phyloP scores from a whole-genome alignment of 768 basidiomycete genomes.

The Termitomyces sp. region DNA sequence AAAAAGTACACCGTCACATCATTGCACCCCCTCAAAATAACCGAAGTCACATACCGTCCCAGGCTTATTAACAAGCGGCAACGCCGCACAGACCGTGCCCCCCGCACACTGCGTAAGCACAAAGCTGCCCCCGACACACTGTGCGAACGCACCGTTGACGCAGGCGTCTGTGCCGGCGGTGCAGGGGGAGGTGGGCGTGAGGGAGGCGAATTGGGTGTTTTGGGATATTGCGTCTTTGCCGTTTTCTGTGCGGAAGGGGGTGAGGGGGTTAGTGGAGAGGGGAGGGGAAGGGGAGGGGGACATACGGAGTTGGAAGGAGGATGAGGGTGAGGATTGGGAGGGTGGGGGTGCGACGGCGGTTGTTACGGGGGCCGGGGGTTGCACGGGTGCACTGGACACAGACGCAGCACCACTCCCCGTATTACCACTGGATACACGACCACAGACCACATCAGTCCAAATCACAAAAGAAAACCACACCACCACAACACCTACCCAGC shows the following conservation, averaged over 20 bases:
- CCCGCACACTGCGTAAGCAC: conserved; percentile 23
- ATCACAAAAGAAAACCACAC: too few species aligned
- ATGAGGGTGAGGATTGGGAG: too few species aligned
- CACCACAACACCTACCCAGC: conserved; percentile 14
- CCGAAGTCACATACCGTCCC: conserved; percentile 22
- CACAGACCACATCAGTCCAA: too few species aligned
- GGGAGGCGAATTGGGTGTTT: conserved; percentile 22
- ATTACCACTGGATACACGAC: too few species aligned
- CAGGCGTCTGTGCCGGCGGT: conserved; percentile 18
- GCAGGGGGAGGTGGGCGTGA: conserved; percentile 22
- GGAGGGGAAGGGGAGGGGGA: too few species aligned
- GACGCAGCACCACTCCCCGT: too few species aligned
- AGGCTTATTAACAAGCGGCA: conserved; percentile 25
- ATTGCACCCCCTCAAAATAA: not conserved
- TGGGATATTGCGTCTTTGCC: conserved; percentile 17
- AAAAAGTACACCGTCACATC: not conserved
- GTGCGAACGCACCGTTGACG: conserved; percentile 19
- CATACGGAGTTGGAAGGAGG: too few species aligned
- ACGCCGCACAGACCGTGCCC: conserved; percentile 25
- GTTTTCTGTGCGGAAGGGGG: too few species aligned
- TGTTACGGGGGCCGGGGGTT: too few species aligned
- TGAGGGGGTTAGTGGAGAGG: too few species aligned
- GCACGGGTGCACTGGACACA: too few species aligned
- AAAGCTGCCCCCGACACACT: conserved; percentile 21
- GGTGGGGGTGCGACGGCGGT: too few species aligned